Evolutionary conservation across 176 grass and related monocot species (phyloP), one percentile per base, ranked within the genome.

Genomic region (Metroxylon sagu): DNA sequence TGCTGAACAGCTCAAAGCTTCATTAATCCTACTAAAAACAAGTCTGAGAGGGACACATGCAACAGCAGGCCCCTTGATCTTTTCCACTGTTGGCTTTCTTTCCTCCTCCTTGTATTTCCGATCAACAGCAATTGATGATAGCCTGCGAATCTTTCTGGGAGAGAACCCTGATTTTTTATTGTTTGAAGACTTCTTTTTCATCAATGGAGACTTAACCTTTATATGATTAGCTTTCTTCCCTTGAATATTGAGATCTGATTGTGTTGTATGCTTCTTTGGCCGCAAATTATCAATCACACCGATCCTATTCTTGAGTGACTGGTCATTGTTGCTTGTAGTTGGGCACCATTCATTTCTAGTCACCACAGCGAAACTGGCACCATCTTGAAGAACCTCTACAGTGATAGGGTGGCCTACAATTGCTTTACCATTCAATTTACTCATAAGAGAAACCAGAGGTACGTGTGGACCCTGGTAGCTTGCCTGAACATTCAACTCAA

Each of bases 21-120:
- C 94, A 58, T 88, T 89, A 66, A 93, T 93, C 82, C 94, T 89
- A 86, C 94, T 99, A 74, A 99, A 99, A 76, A 93, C 94, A 23
- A 93, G 79, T 49, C 94, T 83, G 62, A 99, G 76, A 3, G 94
- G 94, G 18, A 93, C 83, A 18, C 94, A 99, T 0, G 88, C 79
- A 2, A 93, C 79, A 3, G 81, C 79, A 49, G 84, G 76, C 70
- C 82, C 76, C 16, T 58, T 61, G 51, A 85, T 72, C 64, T 81
- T 84, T 52, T 56, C 76, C 79, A 93, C 71, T 59, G 82, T 60
- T n/a, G 77, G 19, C 31, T 77, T 89, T 62, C 74, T 89, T 49
- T 71, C 75, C 52, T 65, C 52, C n/a, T 57, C 39, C 6, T 52
- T 29, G 7, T 85, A 78, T 61, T 66, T 83, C 25, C 26, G 17